A percentile compares a stretch with the other conserved stretches of the same genome.
phyloP scores from a whole-genome alignment of 768 basidiomycete species.

The Strobilomyces confusus region DNA sequence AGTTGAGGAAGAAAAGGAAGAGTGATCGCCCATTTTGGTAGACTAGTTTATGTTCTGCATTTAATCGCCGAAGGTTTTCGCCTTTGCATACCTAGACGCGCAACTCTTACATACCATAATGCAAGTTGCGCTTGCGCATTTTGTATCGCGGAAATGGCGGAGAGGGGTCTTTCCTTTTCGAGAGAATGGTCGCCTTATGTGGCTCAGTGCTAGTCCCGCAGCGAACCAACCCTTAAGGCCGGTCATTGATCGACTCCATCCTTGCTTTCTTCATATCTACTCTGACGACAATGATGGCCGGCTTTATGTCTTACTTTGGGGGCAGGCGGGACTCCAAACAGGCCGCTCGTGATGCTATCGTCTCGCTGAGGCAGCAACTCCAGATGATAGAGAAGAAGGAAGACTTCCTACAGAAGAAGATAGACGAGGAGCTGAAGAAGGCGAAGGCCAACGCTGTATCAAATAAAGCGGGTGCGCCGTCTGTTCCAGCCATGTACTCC shows the following conservation, averaged over 20 bases:
- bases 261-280: constrained; percentile 1
- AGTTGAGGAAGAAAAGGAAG: constrained; percentile 20
- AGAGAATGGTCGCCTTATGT: constrained; percentile 12
- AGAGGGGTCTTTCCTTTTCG: constrained; percentile 27
- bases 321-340: constrained; percentile 79
- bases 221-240: constrained; percentile 5
- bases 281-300: constrained; percentile 54
- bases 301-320: constrained; percentile 87
- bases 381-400: constrained; percentile 99
- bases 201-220: constrained; percentile 10
- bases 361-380: constrained; percentile 87
- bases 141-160: not conserved
- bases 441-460: constrained; percentile 90
- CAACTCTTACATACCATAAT: constrained; percentile 30
- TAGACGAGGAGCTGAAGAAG: constrained; percentile 90
- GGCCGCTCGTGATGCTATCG: constrained; percentile 88
- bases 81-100: constrained; percentile 26
- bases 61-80: constrained; percentile 21
- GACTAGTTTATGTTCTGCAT: constrained; percentile 16
- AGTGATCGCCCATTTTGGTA: constrained; percentile 23
- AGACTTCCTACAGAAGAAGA: constrained; percentile 93
- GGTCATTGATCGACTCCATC: not conserved
- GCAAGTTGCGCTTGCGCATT: not conserved
- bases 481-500: not conserved
- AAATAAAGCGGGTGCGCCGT: constrained; percentile 80